Evolutionary conservation across 371 early-diverging fungal genomes (phyloP), one percentile per base, ranked within the genome.

Genomic region (Blyttiomyces sp.): DNA sequence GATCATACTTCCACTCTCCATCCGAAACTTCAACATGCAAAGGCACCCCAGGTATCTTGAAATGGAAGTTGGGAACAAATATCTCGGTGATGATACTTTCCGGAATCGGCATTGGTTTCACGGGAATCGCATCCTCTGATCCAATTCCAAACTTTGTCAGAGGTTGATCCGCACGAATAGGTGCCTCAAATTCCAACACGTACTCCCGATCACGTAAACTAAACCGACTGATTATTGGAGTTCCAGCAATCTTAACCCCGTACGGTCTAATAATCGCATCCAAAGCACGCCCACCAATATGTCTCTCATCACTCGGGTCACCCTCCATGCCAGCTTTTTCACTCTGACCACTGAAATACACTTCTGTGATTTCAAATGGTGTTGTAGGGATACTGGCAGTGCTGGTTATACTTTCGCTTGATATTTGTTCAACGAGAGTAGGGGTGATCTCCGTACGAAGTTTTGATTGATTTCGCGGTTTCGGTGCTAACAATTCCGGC

Each of bases 221-320:
- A 56, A 90, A 92, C 31, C 77, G 75, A 44, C 79, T 79, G 11
- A 56, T 43, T 13, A 75, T 64, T 17, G 91, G 91, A 39, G 65
- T 79, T 30, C 93, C 93, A 1, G 89, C 86, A 3, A 89, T 69
- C 57, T 90, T 88, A 36, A 86, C 78, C 5, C 90, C 91, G 74
- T 89, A 91, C 2, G 92, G 91, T 23, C 93, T 81, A 75, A 91
- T 71, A 30, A 87, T 81, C 24, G 91, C 90, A 58, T 88, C 86
- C 44, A 92, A 71, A 0, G 87, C 92, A 42, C 92, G 80, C 11
- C 91, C 92, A 17, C 91, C 91, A 30, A 76, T 64, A 68, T 89
- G 87, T 57, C 83, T 82, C 26, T 74, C 71, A 58, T 79, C 81
- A 9, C 45, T 52, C 9, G 48, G 46, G 43, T 83, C 51, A 9